A percentile compares a stretch with the other conserved stretches of the same genome.
Conservation (phyloP, 208 protist genomes). For the Dictyostelium gargantuum region DNA sequence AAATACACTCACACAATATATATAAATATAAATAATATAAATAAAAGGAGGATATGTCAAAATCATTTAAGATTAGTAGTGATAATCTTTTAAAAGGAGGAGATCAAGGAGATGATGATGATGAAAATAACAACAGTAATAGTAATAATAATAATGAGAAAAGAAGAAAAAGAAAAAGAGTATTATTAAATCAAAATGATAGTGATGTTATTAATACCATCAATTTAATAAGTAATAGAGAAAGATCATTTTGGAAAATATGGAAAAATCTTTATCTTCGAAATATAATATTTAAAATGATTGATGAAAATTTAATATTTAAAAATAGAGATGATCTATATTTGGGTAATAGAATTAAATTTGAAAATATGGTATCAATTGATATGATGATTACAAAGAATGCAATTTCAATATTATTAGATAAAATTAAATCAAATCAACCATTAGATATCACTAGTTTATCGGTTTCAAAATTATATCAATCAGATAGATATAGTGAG, state of each 20-base stretch:
- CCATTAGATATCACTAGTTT: neutral
- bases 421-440: neutral
- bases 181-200: no score
- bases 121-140: neutral
- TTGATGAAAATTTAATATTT: neutral
- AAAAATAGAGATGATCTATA: neutral
- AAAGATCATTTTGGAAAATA: neutral
- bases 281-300: neutral
- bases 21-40: no score
- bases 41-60: no score
- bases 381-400: neutral
- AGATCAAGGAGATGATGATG: no score
- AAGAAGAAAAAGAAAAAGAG: no score
- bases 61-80: no score
- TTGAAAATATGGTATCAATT: neutral
- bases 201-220: no score
- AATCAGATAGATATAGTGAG: neutral
- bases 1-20: no score
- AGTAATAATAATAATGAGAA: no score
- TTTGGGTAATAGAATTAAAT: neutral
- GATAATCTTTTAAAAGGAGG: no score
- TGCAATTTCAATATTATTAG: neutral
- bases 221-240: no score
- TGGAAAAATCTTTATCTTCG: neutral
- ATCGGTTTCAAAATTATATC: neutral